These are phyloP conservation scores for Penicillium paneum DNA, from an alignment of 2,329 filamentous ascomycete species.

Conservation along the genomic window DNA sequence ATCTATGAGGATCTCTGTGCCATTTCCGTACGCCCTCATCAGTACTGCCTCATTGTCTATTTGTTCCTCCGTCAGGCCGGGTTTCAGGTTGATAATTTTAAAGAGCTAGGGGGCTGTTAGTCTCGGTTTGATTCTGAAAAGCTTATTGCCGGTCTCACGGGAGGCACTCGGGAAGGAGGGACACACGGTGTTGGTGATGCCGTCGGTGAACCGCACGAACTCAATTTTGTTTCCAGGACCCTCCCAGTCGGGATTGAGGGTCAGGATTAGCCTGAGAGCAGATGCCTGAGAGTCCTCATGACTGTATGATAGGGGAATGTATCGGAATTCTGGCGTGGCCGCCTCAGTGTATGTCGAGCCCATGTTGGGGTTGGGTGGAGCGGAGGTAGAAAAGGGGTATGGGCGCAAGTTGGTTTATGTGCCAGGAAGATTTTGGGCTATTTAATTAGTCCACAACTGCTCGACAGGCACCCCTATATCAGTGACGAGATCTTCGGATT, in stretches of 20 bases:
- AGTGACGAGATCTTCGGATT: neutral
- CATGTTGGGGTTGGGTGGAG: conserved; percentile 19
- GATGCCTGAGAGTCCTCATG: conserved; percentile 72
- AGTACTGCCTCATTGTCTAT: conserved; percentile 82
- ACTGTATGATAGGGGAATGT: conserved; percentile 76
- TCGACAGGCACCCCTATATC: neutral
- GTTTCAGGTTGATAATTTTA: conserved; percentile 50
- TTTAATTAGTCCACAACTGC: conserved; percentile 2
- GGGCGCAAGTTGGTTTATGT: conserved; percentile 2
- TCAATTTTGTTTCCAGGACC: conserved; percentile 69
- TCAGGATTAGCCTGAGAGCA: conserved; percentile 72
- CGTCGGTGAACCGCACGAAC: conserved; percentile 90
- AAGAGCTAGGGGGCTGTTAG: conserved; percentile 41
- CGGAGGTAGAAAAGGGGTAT: conserved; percentile 4
- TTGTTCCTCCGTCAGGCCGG: conserved; percentile 69
- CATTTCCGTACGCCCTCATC: conserved; percentile 88
- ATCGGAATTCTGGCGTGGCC: conserved; percentile 32
- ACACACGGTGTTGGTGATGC: conserved; percentile 89
- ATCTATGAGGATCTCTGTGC: conserved; percentile 93
- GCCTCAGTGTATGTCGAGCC: conserved; percentile 23
- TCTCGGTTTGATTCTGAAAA: neutral
- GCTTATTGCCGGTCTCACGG: neutral
- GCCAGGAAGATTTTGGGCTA: neutral
- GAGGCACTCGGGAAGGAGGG: conserved; percentile 3
- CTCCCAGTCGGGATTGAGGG: conserved; percentile 80